Evolutionary conservation across 768 basidiomycete genomes (phyloP), one percentile per base, ranked within the genome.

Genomic region (Astraeus odoratus): DNA sequence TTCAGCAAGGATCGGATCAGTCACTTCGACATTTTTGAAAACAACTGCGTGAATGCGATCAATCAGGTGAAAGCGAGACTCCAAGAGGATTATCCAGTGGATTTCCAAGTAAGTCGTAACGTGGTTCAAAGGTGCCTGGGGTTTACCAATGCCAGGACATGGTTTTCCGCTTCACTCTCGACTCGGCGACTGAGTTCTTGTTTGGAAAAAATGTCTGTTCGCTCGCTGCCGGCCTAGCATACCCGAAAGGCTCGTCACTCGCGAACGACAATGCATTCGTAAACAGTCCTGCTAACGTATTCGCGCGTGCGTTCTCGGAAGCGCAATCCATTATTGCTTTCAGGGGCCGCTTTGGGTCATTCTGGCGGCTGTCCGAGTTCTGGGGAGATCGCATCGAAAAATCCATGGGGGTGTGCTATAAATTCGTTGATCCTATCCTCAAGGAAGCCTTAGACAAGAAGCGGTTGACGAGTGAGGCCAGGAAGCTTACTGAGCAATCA

Each of bases 141-240:
- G 24, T 25, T 51, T 16, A 46, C 23, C 15, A 15, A 16, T 26
- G 38, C 23, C 43, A 78, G 74, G 78, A 80, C 43, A 65, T 75
- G 44, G 69, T 72, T 2, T 70, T 71, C 0, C 70, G 77, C 2
- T 82, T 80, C 58, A 81, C 80, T 0, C 62, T 81, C 40, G 80
- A 81, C 57, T 72, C 75, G 0, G 78, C 77, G 1, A 72, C 78
- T 0, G 73, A 77, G 36, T 82, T 80, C 51, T 69, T 81, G 23
- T 79, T 80, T 49, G 73, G 69, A 22, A 59, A 71, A 24, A 63
- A 72, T 39, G 70, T 78, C 12, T 57, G 57, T 34, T 74, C 73
- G 4, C 72, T 79, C 18, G 63, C 64, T 5, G 73, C 67, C 0
- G 69, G 67, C 4, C 63, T 80, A 1, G 68, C 76, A 1, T 76